Evolutionary conservation across 2,329 filamentous ascomycete species (phyloP), one percentile per base, ranked within the genome.

Genomic region (Hypoxylon sp.): DNA sequence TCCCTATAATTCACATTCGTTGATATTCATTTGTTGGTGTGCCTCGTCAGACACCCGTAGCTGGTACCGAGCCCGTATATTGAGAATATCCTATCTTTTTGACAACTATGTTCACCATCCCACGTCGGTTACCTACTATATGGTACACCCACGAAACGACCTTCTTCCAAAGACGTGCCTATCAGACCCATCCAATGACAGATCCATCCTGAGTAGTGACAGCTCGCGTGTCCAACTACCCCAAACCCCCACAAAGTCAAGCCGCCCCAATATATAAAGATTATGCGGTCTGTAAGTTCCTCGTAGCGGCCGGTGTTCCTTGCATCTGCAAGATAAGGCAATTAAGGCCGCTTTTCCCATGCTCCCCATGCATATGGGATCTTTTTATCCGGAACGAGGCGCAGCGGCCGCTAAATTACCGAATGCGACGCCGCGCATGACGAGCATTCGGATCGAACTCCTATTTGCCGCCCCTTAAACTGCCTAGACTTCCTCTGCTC

Each of bases 381-480:
- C 57, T 38, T 45, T 69, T 71, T 71, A 71, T 36, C 68, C 68
- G 68, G 65, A 56, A 60, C 60, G 28, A 36, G 41, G 52, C 68
- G 41, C 45, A 36, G 23, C 11, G n/a, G n/a, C 57, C 45, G 60
- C 60, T 46, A 64, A 56, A 28, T 50, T 65, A 36, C 66, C 68
- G 66, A 67, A 21, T 69, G 60, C 50, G 56, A 71, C 68, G n/a
- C 41, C 43, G 19, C 34, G 17, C 21, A 56, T 58, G 52, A 53
- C 30, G 36, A 62, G 6, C 5, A 36, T 14, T 63, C 58, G 68
- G 63, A n/a, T 59, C 48, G 38, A 51, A 17, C 41, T 51, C 68
- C 68, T 48, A 69, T 69, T 71, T 46, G 63, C 36, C 14, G 14
- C 5, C 23, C 23, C 17, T 38, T 57, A 41, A 7, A 46, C 17